phyloP scores from a whole-genome alignment of 495 filamentous ascomycete species.

The Penicillium canariense region DNA sequence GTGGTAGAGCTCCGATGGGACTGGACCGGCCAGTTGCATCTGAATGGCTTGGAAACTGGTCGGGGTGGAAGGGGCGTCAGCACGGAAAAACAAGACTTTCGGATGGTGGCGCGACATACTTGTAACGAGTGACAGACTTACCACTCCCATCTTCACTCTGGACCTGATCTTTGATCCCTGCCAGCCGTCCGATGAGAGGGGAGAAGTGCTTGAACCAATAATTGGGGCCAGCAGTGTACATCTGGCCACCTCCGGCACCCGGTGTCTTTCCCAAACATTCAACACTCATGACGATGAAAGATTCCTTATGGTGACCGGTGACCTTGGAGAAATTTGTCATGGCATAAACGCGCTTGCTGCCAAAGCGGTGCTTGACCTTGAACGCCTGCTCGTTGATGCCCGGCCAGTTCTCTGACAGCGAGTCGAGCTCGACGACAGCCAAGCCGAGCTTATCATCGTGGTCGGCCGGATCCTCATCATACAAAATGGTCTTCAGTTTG shows the following conservation, averaged over 20 bases:
- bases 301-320: slow-evolving; percentile 52
- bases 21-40: slow-evolving; percentile 81
- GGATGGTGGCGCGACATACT: slow-evolving; percentile 47
- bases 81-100: neutral
- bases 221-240: slow-evolving; percentile 75
- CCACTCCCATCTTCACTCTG: slow-evolving; percentile 44
- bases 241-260: slow-evolving; percentile 66
- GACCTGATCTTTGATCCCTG: slow-evolving; percentile 67
- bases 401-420: slow-evolving; percentile 62
- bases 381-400: slow-evolving; percentile 63
- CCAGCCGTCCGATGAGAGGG: slow-evolving; percentile 80
- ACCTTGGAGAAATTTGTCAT: slow-evolving; percentile 62
- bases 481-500: slow-evolving; percentile 72
- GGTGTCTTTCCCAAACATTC: slow-evolving; percentile 71
- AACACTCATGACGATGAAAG: slow-evolving; percentile 65
- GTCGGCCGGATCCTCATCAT: slow-evolving; percentile 85
- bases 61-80: slow-evolving; percentile 5
- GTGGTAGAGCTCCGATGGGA: slow-evolving; percentile 76
- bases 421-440: slow-evolving; percentile 60
- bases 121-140: slow-evolving; percentile 62
- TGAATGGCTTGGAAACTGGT: slow-evolving; percentile 88
- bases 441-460: slow-evolving; percentile 88
- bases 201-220: slow-evolving; percentile 83
- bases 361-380: slow-evolving; percentile 76
- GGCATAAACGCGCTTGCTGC: slow-evolving; percentile 80